Base-by-base conservation (phyloP, 2,329 filamentous ascomycete species). In the Venturia oleaginea region DNA sequence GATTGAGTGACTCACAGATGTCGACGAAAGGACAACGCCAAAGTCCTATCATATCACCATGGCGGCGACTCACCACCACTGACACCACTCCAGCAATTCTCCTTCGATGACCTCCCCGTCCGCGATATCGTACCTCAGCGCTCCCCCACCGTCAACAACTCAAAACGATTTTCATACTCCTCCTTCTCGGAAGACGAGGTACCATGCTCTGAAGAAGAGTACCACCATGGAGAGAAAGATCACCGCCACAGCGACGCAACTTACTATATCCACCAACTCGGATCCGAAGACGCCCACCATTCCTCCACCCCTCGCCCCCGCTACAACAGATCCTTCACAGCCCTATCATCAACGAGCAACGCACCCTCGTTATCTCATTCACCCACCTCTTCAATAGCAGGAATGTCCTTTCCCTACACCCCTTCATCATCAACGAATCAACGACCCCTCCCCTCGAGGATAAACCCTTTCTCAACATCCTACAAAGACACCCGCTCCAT, bases 291-390 rank as follows among this genome's bases (percentile, higher is more conserved):
- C 64, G 65, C 51, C 68, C 69, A 57, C 65, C 69, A 24, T 1
- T 57, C 51, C 15, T 71, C 72, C 65, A 67, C 70, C 37, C 61
- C 68, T 24, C 72, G 75, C 38, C 73, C 74, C n/a, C 71, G 70
- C 61, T 75, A 73, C 68, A 70, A 68, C 61, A 72, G 75, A 59
- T 69, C 73, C 54, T 74, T 72, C 15, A 73, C 72, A 13, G 73
- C 75, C 19, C 70, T 73, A 54, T 69, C 72, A 66, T 74, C 70
- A 63, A 72, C 71, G 66, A 76, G 72, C 67, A 71, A 72, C 64
- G 69, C 77, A 32, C 78, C 79, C 5, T 80, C 78, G 19, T 72
- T 80, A 59, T 76, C 76, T 37, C 76, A 80, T 68, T 79, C 79
- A 4, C 78, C 79, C 10, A 73, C 76, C 32, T 79, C 76, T 30